phyloP scores from a whole-genome alignment of 2,329 filamentous ascomycete genomes.

The Diaporthe eres region DNA sequence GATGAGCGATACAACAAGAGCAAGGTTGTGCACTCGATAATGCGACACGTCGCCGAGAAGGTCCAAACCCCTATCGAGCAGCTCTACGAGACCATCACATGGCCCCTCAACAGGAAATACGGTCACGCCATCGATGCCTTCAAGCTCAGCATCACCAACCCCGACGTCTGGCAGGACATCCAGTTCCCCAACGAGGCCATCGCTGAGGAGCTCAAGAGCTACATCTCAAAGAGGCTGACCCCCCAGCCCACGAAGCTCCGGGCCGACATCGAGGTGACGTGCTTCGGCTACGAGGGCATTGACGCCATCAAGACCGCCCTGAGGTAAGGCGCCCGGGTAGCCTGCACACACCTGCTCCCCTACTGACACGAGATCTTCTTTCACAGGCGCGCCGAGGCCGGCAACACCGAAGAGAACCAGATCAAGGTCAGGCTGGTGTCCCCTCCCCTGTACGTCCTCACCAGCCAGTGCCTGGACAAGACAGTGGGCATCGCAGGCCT shows the following conservation, averaged over 20 bases:
- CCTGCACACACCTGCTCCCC: neutral
- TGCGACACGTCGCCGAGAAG: constrained; percentile 97
- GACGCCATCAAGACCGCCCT: constrained; percentile 97
- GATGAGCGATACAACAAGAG: constrained; percentile 99
- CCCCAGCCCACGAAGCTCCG: constrained; percentile 99
- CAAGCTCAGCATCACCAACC: constrained; percentile 99
- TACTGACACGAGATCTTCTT: neutral
- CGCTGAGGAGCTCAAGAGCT: constrained; percentile 90
- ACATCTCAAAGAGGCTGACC: constrained; percentile 97
- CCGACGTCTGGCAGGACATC: constrained; percentile 95
- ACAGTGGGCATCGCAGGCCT: constrained; percentile 84
- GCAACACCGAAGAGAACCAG: constrained; percentile 92
- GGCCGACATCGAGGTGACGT: constrained; percentile 96
- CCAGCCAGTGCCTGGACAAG: constrained; percentile 96
- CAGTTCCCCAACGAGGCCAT: constrained; percentile 88
- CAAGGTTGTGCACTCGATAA: constrained; percentile 99
- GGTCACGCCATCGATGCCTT: constrained; percentile 98
- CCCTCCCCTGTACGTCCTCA: constrained; percentile 95
- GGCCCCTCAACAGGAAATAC: constrained; percentile 98
- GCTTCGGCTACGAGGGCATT: constrained; percentile 97
- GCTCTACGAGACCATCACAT: constrained; percentile 93
- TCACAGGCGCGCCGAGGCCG: constrained; percentile 79
- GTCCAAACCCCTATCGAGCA: constrained; percentile 93
- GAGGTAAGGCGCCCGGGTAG: constrained; percentile 60
- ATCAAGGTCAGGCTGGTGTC: constrained; percentile 99